These are phyloP conservation scores for Ceratocystiopsis sp. DNA, from an alignment of 2,329 filamentous ascomycete species.

Conservation along the genomic window DNA sequence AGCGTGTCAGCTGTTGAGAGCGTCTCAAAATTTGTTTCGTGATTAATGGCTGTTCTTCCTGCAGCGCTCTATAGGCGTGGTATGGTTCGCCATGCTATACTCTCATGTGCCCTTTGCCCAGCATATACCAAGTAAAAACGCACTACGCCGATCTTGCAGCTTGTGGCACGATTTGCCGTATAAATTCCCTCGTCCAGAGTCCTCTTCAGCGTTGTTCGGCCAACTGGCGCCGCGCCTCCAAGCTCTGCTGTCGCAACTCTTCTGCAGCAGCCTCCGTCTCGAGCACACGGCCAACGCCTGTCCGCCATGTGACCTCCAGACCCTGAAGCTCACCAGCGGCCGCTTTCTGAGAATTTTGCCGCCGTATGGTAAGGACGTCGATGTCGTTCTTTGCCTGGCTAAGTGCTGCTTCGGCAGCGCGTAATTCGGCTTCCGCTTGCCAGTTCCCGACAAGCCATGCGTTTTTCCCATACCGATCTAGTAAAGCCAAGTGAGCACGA, in stretches of 20 bases:
- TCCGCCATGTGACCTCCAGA: constrained; percentile 59
- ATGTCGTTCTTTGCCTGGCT: constrained; percentile 48
- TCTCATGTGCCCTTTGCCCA: too few relatives aligned
- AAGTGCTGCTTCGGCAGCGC: constrained; percentile 56
- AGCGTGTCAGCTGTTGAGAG: too few relatives aligned
- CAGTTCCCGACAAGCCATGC: constrained; percentile 81
- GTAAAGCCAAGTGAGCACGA: constrained; percentile 44
- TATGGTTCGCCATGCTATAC: too few relatives aligned
- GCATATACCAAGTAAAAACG: too few relatives aligned
- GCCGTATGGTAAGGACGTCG: constrained; percentile 53
- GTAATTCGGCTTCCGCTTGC: constrained; percentile 56
- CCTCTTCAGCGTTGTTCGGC: constrained; percentile 1
- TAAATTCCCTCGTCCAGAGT: too few relatives aligned
- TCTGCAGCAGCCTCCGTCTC: constrained; percentile 80
- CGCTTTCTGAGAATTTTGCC: constrained; percentile 53
- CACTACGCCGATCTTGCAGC: background rate
- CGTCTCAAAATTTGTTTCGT: too few relatives aligned
- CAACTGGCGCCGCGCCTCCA: constrained; percentile 39
- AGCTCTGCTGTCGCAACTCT: constrained; percentile 46
- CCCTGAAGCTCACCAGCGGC: constrained; percentile 55
- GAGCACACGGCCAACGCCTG: constrained; percentile 59
- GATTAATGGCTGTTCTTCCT: too few relatives aligned
- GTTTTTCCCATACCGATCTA: constrained; percentile 72
- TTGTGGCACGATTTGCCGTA: background rate
- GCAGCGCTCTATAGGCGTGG: too few relatives aligned